Base-by-base conservation (phyloP, 2,329 filamentous ascomycete species). In the Pseudogymnoascus sp. region DNA sequence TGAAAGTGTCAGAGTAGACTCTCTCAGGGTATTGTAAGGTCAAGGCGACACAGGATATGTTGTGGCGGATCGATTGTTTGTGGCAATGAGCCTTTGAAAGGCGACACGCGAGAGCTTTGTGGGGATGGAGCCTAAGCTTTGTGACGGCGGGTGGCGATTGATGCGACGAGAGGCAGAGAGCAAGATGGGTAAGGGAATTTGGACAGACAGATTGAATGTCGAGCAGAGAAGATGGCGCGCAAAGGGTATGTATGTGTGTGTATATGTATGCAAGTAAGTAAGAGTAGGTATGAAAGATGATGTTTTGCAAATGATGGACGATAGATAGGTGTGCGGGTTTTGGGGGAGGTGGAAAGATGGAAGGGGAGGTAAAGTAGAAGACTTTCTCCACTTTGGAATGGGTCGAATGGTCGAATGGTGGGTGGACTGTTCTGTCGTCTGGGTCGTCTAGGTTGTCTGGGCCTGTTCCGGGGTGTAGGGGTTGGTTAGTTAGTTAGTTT, bases 101-200 rank as follows among this genome's bases (percentile, higher is more conserved):
- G 49, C 49, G 49, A 56, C 49, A 56, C 49, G 49, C 49, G 49
- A 56, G 49, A 56, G 49, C 49, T 56, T 56, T 56, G 49, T 56
- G 49, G 49, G 49, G 25, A 34, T 56, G 49, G 25, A 56, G 49
- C 49, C 49, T 56, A 56, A 56, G 49, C 49, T 56, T 56, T 56
- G 49, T 56, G 28, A 56, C 40, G 40, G 36, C 40, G 49, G 8
- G 49, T 31, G 25, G 49, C 25, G 49, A 56, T 56, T 34, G 49
- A 56, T 34, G 49, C 25, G 49, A 56, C 49, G 7, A 18, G 9
- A 56, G 49, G 28, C n/a, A 34, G 49, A 56, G 28, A 34, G 25
- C 49, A 2, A 14, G 49, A 14, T 18, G 18, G n/a, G 28, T 11
- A 34, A 9, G n/a, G 5, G 25, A 14, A 5, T 56, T 34, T 56